Conservation (phyloP, 257 asterid genomes). For the Salvia hispanica region DNA sequence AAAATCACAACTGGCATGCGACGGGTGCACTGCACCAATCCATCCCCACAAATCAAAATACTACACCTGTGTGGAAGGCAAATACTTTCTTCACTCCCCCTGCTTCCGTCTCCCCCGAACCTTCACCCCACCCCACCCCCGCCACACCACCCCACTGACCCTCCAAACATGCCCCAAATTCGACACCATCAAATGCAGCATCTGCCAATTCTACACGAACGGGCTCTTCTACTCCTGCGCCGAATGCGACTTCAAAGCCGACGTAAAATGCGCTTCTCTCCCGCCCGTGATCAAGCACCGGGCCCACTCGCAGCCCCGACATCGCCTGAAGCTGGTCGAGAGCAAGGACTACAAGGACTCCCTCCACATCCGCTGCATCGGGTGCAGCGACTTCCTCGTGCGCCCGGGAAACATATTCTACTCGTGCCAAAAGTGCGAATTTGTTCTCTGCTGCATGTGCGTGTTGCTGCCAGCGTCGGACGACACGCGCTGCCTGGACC, state of each 20-base stretch:
- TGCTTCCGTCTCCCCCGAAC: slow-evolving; percentile 18
- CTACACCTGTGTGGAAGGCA: slow-evolving; percentile 15
- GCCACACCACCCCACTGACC: not conserved
- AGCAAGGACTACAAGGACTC: not conserved
- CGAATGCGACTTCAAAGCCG: not conserved
- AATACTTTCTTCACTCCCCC: slow-evolving; percentile 16
- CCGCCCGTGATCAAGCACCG: slow-evolving; percentile 8
- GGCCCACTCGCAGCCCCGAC: not conserved
- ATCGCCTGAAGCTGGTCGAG: not conserved
- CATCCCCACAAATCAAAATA: not conserved
- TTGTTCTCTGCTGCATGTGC: too few relatives aligned
- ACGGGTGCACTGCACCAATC: slow-evolving; percentile 6
- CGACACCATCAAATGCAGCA: not conserved
- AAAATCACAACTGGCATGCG: not conserved
- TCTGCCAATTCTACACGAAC: not conserved
- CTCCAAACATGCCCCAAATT: not conserved
- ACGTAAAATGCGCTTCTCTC: slow-evolving; percentile 20
- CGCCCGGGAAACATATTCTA: not conserved
- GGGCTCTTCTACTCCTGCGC: not conserved
- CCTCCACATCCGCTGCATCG: too few relatives aligned
- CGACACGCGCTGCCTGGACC: not conserved
- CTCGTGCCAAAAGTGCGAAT: not conserved
- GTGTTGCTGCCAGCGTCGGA: not conserved
- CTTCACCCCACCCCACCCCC: slow-evolving; percentile 5
- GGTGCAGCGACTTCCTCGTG: too few relatives aligned